These are phyloP conservation scores for Fusarium sp. DNA, from an alignment of 2,329 filamentous ascomycete species.

Conservation along the genomic window DNA sequence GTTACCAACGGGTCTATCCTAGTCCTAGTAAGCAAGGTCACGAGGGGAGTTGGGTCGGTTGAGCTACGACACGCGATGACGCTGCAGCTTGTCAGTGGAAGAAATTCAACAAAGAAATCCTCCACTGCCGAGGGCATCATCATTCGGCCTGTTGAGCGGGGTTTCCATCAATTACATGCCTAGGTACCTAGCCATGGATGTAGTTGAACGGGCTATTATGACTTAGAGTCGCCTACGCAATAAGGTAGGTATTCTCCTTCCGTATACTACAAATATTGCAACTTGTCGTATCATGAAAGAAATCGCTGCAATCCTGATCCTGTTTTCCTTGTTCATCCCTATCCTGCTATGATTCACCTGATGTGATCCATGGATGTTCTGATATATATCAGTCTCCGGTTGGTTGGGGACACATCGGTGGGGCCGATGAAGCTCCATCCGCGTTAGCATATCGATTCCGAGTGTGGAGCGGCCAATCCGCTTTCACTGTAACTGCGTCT, in stretches of 20 bases:
- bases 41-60: constrained; percentile 19
- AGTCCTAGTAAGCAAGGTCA: constrained; percentile 16
- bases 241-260: neutral
- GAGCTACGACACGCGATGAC: constrained; percentile 31
- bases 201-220: neutral
- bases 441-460: constrained; percentile 26
- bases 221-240: neutral
- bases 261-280: neutral
- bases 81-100: constrained; percentile 11
- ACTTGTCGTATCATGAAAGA: neutral
- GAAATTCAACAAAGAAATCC: constrained; percentile 4
- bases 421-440: constrained; percentile 38
- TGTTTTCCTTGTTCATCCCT: constrained; percentile 9
- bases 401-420: constrained; percentile 33
- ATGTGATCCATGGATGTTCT: constrained; percentile 39
- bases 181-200: neutral
- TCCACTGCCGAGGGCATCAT: constrained; percentile 1
- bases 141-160: constrained; percentile 21
- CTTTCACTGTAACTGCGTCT: constrained; percentile 40
- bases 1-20: constrained; percentile 7
- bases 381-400: constrained; percentile 28
- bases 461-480: constrained; percentile 42
- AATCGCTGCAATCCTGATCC: neutral
- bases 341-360: constrained; percentile 31
- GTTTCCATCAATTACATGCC: neutral